phyloP scores from a whole-genome alignment of 2,329 filamentous ascomycete species.

The Fusarium nygamai region DNA sequence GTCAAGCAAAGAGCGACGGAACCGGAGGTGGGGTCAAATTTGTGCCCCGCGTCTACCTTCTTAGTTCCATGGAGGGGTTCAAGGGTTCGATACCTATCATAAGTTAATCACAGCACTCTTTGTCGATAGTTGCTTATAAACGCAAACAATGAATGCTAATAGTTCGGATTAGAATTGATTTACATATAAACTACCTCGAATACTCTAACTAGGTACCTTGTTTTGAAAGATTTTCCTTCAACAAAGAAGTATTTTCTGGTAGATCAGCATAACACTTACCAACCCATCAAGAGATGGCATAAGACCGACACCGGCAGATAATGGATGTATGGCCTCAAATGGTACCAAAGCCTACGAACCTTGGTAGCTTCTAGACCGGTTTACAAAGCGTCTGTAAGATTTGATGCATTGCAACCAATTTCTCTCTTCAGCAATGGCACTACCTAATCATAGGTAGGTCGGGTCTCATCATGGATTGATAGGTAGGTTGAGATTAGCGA shows the following conservation, averaged over 20 bases:
- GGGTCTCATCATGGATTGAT: neutral
- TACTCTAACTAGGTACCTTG: neutral
- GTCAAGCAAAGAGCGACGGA: conserved; percentile 39
- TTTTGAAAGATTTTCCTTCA: neutral
- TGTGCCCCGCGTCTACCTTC: conserved; percentile 38
- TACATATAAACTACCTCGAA: neutral
- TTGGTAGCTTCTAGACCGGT: neutral
- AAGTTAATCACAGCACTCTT: neutral
- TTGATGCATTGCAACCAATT: neutral
- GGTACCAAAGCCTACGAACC: neutral
- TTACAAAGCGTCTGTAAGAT: neutral
- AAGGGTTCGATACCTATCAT: neutral
- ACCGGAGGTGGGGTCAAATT: conserved; percentile 35
- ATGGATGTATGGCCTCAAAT: neutral
- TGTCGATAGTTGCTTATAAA: neutral
- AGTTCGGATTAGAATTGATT: neutral
- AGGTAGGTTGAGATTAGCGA: conserved; percentile 11
- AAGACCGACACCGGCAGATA: neutral
- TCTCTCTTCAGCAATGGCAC: neutral
- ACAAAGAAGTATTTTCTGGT: neutral
- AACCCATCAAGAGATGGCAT: neutral
- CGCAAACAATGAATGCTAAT: neutral
- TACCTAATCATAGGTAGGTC: neutral
- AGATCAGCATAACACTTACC: neutral
- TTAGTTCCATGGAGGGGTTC: neutral